Evolutionary conservation across 1,284 basidiomycete genomes (phyloP).

Genomic region (Coniferiporia weirii): DNA sequence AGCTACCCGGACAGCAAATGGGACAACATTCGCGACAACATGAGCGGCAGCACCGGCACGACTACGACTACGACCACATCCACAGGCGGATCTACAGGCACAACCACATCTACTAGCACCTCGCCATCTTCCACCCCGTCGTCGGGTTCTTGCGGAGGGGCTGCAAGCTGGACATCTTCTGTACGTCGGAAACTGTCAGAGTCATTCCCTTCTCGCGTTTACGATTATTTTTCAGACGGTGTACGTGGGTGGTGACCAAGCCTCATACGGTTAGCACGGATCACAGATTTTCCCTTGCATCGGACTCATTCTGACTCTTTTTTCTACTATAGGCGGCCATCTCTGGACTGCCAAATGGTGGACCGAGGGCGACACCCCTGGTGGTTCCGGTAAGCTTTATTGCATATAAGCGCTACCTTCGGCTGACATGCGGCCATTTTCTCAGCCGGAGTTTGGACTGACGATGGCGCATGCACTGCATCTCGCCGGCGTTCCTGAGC

Average conservation of each 20-base stretch:
- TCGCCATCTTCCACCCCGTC: constrained; percentile 19
- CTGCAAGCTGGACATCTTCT: constrained; percentile 44
- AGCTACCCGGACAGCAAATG: constrained; percentile 64
- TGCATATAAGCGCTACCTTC: not conserved
- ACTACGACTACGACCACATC: not conserved
- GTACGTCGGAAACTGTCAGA: constrained; percentile 25
- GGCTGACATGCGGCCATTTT: constrained; percentile 18
- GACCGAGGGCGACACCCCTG: constrained; percentile 52
- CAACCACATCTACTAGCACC: not conserved
- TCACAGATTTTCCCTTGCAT: not conserved
- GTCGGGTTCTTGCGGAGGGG: constrained; percentile 37
- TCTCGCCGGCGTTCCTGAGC: not conserved
- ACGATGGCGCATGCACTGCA: constrained; percentile 30
- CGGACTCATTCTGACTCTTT: constrained; percentile 6
- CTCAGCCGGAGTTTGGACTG: constrained; percentile 33
- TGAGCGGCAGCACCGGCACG: constrained; percentile 23
- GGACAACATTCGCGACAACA: constrained; percentile 63
- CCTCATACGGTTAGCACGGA: constrained; percentile 40
- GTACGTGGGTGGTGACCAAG: constrained; percentile 47
- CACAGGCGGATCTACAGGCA: not conserved
- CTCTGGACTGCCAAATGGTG: constrained; percentile 54
- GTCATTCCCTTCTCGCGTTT: not conserved
- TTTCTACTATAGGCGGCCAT: constrained; percentile 28
- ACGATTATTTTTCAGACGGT: constrained; percentile 27
- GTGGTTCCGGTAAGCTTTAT: constrained; percentile 28